Conservation (phyloP, 78 protist genomes). For the Creolimax fragrantissima region DNA sequence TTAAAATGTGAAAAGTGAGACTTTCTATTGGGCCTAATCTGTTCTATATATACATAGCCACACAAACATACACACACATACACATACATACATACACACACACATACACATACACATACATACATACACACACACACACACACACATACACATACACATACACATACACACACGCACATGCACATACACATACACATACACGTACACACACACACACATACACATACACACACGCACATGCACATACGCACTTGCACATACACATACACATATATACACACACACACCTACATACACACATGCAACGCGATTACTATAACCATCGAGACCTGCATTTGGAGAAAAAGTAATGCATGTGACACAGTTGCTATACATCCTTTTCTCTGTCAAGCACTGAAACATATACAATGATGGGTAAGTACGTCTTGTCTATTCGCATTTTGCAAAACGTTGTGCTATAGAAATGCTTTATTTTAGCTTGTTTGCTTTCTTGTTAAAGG, state of each 20-base stretch:
- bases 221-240: not conserved
- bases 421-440: too few relatives aligned
- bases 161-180: not conserved
- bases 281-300: not conserved
- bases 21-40: not conserved
- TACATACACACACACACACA: not conserved
- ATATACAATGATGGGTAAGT: too few relatives aligned
- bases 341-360: too few relatives aligned
- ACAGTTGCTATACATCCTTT: too few relatives aligned
- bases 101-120: not conserved
- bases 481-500: too few relatives aligned
- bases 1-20: not conserved
- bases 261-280: not conserved
- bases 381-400: too few relatives aligned
- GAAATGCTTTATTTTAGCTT: too few relatives aligned
- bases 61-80: conserved; percentile 1
- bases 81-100: not conserved
- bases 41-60: not conserved
- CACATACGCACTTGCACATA: not conserved
- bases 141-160: not conserved
- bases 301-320: not conserved
- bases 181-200: not conserved
- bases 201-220: not conserved
- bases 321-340: too few relatives aligned
- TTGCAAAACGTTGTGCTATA: too few relatives aligned